A percentile compares a stretch with the other conserved stretches of the same genome.
Conservation (phyloP, 345 rosid species). For the Pugionium dolabratum region DNA sequence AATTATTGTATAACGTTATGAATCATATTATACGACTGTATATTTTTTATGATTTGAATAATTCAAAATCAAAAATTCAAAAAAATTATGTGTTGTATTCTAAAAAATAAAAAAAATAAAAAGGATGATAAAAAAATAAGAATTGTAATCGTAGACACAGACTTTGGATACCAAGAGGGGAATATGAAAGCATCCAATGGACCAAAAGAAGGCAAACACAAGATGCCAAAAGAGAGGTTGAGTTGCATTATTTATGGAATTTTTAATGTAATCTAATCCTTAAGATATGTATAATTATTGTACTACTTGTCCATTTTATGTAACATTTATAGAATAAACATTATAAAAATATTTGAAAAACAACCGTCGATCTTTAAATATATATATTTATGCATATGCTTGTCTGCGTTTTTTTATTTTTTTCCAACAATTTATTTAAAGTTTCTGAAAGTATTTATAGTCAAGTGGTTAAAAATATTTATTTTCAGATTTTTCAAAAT, state of each 20-base stretch:
- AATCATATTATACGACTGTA: too few species aligned
- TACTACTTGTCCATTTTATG: slow-evolving; percentile 27
- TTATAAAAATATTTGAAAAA: not conserved
- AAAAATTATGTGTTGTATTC: not conserved
- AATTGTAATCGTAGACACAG: slow-evolving; percentile 30
- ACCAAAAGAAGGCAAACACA: slow-evolving; percentile 45
- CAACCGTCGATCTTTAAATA: not conserved
- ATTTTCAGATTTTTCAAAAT: too few species aligned
- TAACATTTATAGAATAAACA: slow-evolving; percentile 2
- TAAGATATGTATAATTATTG: slow-evolving; percentile 34
- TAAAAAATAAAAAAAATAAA: too few species aligned
- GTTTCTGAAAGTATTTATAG: too few species aligned
- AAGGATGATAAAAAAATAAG: not conserved
- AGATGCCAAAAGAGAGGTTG: slow-evolving; percentile 53
- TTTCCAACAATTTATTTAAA: not conserved
- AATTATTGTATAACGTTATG: too few species aligned
- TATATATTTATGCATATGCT: not conserved
- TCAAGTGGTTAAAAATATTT: too few species aligned
- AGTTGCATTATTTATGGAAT: slow-evolving; percentile 35
- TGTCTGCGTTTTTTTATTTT: not conserved
- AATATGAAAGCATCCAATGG: slow-evolving; percentile 45
- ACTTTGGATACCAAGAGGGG: slow-evolving; percentile 52
- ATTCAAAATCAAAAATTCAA: too few species aligned
- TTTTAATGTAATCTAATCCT: slow-evolving; percentile 32
- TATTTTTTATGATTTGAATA: too few species aligned